Evolutionary conservation across 2,329 filamentous ascomycete genomes (phyloP), one percentile per base, ranked within the genome.

Genomic region (Lachnellula occidentalis): DNA sequence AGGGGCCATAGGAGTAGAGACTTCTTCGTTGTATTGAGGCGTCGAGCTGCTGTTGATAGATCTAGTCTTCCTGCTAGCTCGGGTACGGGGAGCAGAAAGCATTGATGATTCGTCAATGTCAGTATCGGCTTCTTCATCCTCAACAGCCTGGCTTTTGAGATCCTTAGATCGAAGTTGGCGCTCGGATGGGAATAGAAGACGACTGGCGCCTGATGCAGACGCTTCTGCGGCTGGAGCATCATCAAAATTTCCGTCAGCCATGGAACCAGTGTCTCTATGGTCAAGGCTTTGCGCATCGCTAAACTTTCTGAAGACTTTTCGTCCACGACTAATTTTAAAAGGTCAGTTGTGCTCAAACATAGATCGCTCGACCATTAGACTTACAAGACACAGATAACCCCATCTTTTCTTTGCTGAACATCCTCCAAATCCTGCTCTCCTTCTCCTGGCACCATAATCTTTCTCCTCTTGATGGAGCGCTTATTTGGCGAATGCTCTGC

Each of bases 351-450:
- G 41, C 17, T 22, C 41, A 17, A 43, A 22, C 11, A 43, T 12
- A 22, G 19, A 11, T 27, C 24, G 19, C 11, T 15, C 11, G 41
- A 43, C 1, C 7, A 5, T 19, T 17, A 21, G 17, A 85, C 87
- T 79, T 78, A 91, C 87, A 92, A 92, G 12, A 85, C 79, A 64
- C 85, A 90, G 58, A 91, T 75, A 66, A 90, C 78, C 56, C 89
- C 89, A 69, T 92, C 87, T 4, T 85, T 79, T 31, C 86, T 83
- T 45, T 87, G 80, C 6, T 88, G 81, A 57, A 90, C 74, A 2
- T 80, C 73, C 61, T 68, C 65, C 24, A 66, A 34, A 37, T 57
- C 54, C 17, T 62, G 59, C 24, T 75, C 72, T 31, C 80, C 79
- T 65, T 83, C 80, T 42, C 83, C 81, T 57, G 54, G 73, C 60